Base-by-base conservation (phyloP, 2,329 filamentous ascomycete species). In the Rhynchosporium graminicola region DNA sequence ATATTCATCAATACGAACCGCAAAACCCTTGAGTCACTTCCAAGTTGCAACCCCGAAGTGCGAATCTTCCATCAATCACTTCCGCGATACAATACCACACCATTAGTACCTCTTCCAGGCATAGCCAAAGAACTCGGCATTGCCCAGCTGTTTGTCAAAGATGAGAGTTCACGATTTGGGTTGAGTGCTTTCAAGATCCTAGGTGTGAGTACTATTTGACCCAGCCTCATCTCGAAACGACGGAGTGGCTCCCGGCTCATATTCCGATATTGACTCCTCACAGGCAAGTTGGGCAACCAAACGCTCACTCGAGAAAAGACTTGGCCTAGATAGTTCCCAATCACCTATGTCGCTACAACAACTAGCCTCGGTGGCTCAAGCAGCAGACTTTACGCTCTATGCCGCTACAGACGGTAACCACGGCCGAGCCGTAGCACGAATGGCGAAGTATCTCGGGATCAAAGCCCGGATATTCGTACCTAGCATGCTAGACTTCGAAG, bases 171-270 rank as follows among this genome's bases (percentile, higher is more conserved):
- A 59, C 82, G 90, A 4, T 84, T 91, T 43, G 86, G 87, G 0
- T 79, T 93, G 1, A 88, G 88, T 0, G 83, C 89, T 0, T 94
- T 93, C 79, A 95, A 95, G 74, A 90, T 93, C 50, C 81, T 93
- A 0, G 91, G 90, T 26, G 90, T 90, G 0, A 90, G 87, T 0
- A 80, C 83, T 3, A 87, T 85, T 26, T 28, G 20, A 15, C 3
- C 68, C 81, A 83, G 6, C 83, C 87, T 13, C 70, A 9, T 91
- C 6, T 3, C 4, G 26, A 26, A 8, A 4, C 4, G 7, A 46
- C 9, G n/a, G n/a, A 46, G 72, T 77, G 71, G 1, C 74, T 20
- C 20, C 86, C 0, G 73, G 79, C 28, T 40, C 15, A 29, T 20
- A 8, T 8, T 26, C 54, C 59, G 28, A 10, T 9, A 2, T 12